Conservation (phyloP, 1,284 basidiomycete species). For the Xerocomus alliaceus region DNA sequence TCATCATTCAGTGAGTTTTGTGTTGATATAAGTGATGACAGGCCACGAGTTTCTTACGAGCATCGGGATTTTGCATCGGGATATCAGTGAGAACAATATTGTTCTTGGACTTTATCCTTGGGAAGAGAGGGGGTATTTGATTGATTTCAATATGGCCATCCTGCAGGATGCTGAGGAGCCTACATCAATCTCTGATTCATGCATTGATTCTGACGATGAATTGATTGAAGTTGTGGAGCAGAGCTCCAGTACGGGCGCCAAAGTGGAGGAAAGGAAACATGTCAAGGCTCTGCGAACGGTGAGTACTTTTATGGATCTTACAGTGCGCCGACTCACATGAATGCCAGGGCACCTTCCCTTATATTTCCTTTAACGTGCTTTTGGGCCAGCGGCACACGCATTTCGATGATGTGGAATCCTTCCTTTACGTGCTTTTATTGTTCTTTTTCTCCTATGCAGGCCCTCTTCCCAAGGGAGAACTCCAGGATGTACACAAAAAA, state of each 20-base stretch:
- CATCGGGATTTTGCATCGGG: conserved; percentile 21
- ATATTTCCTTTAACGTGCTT: conserved; percentile 11
- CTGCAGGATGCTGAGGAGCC: conserved; percentile 2
- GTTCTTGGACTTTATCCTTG: conserved; percentile 10
- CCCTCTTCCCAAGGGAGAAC: neutral
- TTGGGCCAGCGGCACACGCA: conserved; percentile 1
- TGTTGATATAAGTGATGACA: neutral
- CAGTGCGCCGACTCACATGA: no score
- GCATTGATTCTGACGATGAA: neutral
- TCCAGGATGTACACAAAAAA: neutral
- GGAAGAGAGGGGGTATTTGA: conserved; percentile 16
- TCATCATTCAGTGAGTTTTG: neutral
- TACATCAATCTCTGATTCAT: neutral
- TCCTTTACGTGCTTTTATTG: conserved; percentile 20
- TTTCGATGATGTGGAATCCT: conserved; percentile 21
- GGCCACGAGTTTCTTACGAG: conserved; percentile 23
- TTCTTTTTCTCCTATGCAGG: conserved; percentile 1
- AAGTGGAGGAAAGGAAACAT: neutral
- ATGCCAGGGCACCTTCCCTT: conserved; percentile 14
- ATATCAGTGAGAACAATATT: conserved; percentile 33
- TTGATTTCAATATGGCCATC: conserved; percentile 15
- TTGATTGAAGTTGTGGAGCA: neutral
- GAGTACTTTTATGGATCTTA: neutral
- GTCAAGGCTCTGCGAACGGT: conserved; percentile 1
- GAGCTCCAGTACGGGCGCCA: no score